phyloP scores from a whole-genome alignment of 2,329 filamentous ascomycete genomes.

The Sclerotinia borealis region DNA sequence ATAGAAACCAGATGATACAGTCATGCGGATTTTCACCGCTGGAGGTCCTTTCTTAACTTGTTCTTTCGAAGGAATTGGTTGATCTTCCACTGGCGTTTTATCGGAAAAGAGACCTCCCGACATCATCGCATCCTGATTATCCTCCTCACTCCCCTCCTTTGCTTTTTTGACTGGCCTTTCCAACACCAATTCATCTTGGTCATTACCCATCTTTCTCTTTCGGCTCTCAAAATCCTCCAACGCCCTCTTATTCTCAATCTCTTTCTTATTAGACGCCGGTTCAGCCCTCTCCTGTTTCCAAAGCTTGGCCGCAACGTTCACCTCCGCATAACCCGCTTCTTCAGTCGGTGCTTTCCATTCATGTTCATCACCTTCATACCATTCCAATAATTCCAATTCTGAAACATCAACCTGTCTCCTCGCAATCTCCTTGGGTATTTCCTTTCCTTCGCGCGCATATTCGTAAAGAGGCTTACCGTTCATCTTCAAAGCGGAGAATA shows the following conservation, averaged over 20 bases:
- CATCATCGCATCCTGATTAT: constrained; percentile 25
- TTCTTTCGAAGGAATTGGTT: constrained; percentile 8
- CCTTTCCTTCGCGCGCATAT: constrained; percentile 84
- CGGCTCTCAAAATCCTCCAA: constrained; percentile 30
- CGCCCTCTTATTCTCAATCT: constrained; percentile 34
- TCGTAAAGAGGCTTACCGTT: constrained; percentile 94
- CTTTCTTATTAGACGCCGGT: constrained; percentile 13
- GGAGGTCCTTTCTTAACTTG: constrained; percentile 49
- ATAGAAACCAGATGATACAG: constrained; percentile 93
- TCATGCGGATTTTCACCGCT: constrained; percentile 80
- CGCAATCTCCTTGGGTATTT: constrained; percentile 79
- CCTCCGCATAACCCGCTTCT: constrained; percentile 70
- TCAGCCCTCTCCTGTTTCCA: constrained; percentile 52
- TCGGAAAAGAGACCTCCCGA: constrained; percentile 27
- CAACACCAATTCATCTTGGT: constrained; percentile 29
- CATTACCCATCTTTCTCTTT: constrained; percentile 30
- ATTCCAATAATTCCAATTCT: constrained; percentile 77
- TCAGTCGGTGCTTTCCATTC: constrained; percentile 71
- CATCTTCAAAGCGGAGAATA: constrained; percentile 90
- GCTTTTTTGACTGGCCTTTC: constrained; percentile 27
- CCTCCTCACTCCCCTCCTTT: constrained; percentile 11
- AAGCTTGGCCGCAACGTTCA: constrained; percentile 67
- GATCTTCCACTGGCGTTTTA: constrained; percentile 16
- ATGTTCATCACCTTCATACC: constrained; percentile 76
- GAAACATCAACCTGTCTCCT: constrained; percentile 71